phyloP scores from a whole-genome alignment of 2,329 filamentous ascomycete species.

The Truncatella angustata region DNA sequence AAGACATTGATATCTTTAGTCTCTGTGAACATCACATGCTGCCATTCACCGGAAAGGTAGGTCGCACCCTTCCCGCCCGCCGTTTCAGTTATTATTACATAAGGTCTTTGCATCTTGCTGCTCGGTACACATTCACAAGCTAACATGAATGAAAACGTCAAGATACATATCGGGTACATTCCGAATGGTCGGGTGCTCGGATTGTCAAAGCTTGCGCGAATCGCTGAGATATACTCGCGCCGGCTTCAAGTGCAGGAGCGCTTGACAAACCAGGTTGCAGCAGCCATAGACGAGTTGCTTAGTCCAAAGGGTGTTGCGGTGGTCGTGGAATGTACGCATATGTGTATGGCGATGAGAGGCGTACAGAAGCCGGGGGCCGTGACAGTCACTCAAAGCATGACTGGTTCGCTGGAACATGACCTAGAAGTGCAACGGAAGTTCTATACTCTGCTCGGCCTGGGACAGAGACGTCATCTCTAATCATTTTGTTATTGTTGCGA shows the following conservation, averaged over 20 bases:
- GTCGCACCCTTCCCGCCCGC: neutral
- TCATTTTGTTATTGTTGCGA: too few relatives aligned
- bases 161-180: conserved; percentile 98
- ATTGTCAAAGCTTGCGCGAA: conserved; percentile 85
- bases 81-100: neutral
- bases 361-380: conserved; percentile 81
- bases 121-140: neutral
- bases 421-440: conserved; percentile 95
- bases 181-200: conserved; percentile 81
- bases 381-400: conserved; percentile 90
- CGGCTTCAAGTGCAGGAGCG: conserved; percentile 91
- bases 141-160: neutral
- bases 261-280: conserved; percentile 89
- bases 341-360: conserved; percentile 96
- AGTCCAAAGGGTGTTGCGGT: conserved; percentile 90
- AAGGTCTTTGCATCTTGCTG: neutral
- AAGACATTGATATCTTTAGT: conserved; percentile 89
- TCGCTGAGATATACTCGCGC: conserved; percentile 91
- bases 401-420: conserved; percentile 83
- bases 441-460: conserved; percentile 63
- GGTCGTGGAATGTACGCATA: conserved; percentile 88
- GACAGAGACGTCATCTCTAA: too few relatives aligned
- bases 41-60: conserved; percentile 77
- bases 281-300: conserved; percentile 83
- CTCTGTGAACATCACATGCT: conserved; percentile 94